Evolutionary conservation across 805 yeast species (phyloP).

Genomic region (Saccharomyces paradoxus): DNA sequence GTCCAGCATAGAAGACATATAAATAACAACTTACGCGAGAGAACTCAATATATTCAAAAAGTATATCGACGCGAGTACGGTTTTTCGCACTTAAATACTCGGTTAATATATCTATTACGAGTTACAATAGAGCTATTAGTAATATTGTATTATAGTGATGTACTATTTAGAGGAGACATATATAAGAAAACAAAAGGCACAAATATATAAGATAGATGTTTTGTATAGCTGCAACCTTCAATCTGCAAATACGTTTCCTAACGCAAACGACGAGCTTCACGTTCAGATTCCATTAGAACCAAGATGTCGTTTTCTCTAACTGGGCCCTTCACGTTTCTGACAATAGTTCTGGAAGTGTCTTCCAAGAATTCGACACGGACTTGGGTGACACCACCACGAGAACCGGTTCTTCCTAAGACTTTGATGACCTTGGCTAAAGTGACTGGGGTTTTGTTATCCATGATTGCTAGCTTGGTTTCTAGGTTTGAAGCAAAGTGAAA

Average conservation of each 20-base stretch:
- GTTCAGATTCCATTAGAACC: conserved; percentile 99
- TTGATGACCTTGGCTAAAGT: conserved; percentile 99
- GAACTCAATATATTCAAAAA: not conserved
- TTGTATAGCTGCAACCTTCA: not conserved
- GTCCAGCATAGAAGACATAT: not conserved
- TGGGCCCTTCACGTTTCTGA: conserved; percentile 97
- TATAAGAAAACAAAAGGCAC: not conserved
- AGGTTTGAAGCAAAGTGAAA: not conserved
- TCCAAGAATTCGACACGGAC: conserved; percentile 96
- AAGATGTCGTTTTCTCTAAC: conserved; percentile 97
- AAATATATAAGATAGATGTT: not conserved
- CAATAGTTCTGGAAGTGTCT: conserved; percentile 89
- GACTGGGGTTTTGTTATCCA: conserved; percentile 71
- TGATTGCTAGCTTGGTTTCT: conserved; percentile 7
- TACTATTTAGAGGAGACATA: not conserved
- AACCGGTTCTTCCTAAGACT: conserved; percentile 99
- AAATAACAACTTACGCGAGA: not conserved
- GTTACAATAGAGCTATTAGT: not conserved
- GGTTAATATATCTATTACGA: not conserved
- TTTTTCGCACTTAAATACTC: not conserved
- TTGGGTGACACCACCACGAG: conserved; percentile 99
- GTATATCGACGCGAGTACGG: not conserved
- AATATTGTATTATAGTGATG: not conserved
- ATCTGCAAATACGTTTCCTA: conserved; percentile 24
- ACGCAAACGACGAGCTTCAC: conserved; percentile 97